Base-by-base conservation (phyloP, 169 alveolate genomes). In the Plasmodium sp. region DNA sequence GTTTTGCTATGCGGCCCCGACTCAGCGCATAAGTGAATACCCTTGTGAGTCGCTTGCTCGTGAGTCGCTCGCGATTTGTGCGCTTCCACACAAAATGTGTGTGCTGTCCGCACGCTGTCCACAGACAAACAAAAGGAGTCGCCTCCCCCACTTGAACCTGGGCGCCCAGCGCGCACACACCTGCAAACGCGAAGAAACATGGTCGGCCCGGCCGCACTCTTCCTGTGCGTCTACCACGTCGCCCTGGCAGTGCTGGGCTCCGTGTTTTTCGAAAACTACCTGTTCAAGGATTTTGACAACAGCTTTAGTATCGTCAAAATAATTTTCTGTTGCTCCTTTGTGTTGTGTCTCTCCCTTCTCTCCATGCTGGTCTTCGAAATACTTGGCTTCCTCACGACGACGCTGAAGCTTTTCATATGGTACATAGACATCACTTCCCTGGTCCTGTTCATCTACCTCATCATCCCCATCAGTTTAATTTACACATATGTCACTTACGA, bases 401-500 rank as follows among this genome's bases (percentile, higher is more conserved):
- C 81, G 5, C 10, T 85, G 6, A 74, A 85, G 79, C 41, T 85
- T 10, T 85, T 85, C 67, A 75, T 85, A 34, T 85, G 93, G 93
- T 85, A 85, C 80, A 85, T 85, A 9, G 93, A 85, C 81, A 85
- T 85, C 56, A 71, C 85, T 51, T 74, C 62, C 80, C 31, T 85
- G 48, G 72, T 85, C n/a, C 62, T 85, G n/a, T 85, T 85, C 80
- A 85, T 85, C 18, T 85, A 85, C 34, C 18, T 85, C 22, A 75
- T 85, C n/a, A 85, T 85, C 18, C 93, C 93, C 14, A 54, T 75
- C 39, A 85, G 93, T 33, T 31, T 85, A 31, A 85, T 85, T 31
- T 85, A 85, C 62, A 85, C 93, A 41, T 85, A 85, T 54, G 81
- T 85, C 34, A 85, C 93, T 16, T 85, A 75, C 43, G 93, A 85